Evolutionary conservation across 106 monocot genomes (phyloP).

Genomic region (Iris macrosiphon): DNA sequence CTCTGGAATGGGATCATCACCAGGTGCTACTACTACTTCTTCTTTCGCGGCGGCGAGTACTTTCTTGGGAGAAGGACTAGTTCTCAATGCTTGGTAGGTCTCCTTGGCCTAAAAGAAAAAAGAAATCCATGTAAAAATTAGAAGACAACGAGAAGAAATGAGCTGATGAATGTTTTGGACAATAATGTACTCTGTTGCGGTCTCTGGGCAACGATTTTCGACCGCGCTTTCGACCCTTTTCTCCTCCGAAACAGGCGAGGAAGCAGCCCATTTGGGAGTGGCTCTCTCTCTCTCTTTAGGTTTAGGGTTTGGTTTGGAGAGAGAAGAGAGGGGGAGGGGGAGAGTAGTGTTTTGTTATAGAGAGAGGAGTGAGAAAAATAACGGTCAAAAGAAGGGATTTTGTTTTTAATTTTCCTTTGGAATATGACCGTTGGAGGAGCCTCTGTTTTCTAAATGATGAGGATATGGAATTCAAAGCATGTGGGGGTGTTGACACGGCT

Average conservation of each 20-base stretch:
- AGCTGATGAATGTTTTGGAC: not conserved
- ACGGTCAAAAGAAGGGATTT: no score
- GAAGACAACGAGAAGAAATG: not conserved
- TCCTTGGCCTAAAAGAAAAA: slow-evolving; percentile 9
- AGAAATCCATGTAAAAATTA: not conserved
- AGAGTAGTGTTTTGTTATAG: no score
- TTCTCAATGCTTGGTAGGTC: slow-evolving; percentile 5
- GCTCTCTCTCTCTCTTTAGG: not conserved
- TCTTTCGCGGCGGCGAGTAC: not conserved
- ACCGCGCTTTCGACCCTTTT: slow-evolving; percentile 20
- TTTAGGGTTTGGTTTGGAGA: not conserved
- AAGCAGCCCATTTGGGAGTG: slow-evolving; percentile 48
- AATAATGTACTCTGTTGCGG: slow-evolving; percentile 3
- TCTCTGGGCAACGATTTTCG: slow-evolving; percentile 5
- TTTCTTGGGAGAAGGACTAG: slow-evolving; percentile 15
- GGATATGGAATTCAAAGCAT: no score
- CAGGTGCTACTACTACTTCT: not conserved
- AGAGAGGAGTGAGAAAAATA: no score
- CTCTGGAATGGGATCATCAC: slow-evolving; percentile 4
- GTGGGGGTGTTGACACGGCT: no score
- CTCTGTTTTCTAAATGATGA: no score
- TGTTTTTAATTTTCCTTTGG: not conserved
- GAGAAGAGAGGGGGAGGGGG: not conserved
- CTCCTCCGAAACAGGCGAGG: slow-evolving; percentile 58
- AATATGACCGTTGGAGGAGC: slow-evolving; percentile 50